Conservation (phyloP, 345 rosid species). For the Aurinia saxatilis region DNA sequence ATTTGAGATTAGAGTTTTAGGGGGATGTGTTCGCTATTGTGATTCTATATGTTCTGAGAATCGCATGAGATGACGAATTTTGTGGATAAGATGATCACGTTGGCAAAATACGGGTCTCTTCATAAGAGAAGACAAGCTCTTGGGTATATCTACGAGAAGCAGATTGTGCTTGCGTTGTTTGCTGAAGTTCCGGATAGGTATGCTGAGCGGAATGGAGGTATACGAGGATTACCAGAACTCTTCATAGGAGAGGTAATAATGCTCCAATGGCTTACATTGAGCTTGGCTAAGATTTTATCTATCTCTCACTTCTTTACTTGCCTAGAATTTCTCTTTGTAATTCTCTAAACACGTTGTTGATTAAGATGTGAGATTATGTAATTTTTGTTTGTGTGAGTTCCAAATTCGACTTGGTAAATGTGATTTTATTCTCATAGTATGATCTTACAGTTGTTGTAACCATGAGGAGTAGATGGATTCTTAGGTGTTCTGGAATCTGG, state of each 20-base stretch:
- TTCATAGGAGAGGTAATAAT: conserved; percentile 93
- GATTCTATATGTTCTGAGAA: no score
- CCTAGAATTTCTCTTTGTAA: background rate
- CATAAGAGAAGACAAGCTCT: conserved; percentile 90
- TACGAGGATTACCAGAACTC: conserved; percentile 81
- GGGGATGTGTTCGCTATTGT: no score
- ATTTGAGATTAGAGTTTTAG: no score
- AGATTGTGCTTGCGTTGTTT: conserved; percentile 83
- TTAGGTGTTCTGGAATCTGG: no score
- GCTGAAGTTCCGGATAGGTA: conserved; percentile 81
- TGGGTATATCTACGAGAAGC: conserved; percentile 83
- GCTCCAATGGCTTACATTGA: conserved; percentile 98
- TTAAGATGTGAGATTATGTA: conserved; percentile 19
- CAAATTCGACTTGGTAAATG: background rate
- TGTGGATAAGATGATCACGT: conserved; percentile 85
- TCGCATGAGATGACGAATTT: no score
- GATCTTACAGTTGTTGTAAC: background rate
- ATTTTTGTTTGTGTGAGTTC: background rate
- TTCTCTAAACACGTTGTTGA: background rate
- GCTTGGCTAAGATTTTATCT: conserved; percentile 50
- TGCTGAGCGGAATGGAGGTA: conserved; percentile 90
- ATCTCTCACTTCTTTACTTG: background rate
- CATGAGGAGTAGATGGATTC: background rate
- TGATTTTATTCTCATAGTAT: background rate
- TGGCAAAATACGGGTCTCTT: conserved; percentile 81